Evolutionary conservation across 2,329 filamentous ascomycete species (phyloP).

Genomic region (Monilinia polystroma): DNA sequence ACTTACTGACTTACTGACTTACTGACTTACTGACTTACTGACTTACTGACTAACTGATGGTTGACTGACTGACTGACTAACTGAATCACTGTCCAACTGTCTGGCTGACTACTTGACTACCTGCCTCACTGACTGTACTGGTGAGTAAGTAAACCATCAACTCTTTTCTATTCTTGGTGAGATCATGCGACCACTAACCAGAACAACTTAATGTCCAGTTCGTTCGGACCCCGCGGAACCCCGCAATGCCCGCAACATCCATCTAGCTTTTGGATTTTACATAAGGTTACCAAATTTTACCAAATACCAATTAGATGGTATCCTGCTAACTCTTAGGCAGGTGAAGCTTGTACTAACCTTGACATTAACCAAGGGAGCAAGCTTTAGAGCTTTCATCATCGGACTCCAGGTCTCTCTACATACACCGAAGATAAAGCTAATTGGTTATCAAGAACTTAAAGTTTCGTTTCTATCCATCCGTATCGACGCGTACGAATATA

Average conservation of each 20-base stretch:
- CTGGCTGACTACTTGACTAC: no score
- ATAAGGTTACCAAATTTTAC: background rate
- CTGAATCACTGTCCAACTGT: no score
- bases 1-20: no score
- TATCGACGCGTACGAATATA: background rate
- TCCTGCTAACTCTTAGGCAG: background rate
- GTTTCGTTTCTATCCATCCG: background rate
- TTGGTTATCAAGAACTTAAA: background rate
- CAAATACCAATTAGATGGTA: background rate
- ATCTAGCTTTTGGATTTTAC: background rate
- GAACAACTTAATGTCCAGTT: background rate
- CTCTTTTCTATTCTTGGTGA: background rate
- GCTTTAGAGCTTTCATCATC: background rate
- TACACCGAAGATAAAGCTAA: no score
- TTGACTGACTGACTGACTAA: no score
- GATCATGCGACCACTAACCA: background rate
- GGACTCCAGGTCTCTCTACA: background rate
- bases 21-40: no score
- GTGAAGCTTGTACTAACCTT: background rate
- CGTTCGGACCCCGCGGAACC: background rate
- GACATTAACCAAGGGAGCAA: background rate
- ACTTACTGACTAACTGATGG: no score
- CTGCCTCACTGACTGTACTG: background rate
- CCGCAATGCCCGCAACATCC: constrained; percentile 4
- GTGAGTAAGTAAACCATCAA: background rate